Evolutionary conservation across 208 protist genomes (phyloP).

Genomic region (Borovskyia barvae): DNA sequence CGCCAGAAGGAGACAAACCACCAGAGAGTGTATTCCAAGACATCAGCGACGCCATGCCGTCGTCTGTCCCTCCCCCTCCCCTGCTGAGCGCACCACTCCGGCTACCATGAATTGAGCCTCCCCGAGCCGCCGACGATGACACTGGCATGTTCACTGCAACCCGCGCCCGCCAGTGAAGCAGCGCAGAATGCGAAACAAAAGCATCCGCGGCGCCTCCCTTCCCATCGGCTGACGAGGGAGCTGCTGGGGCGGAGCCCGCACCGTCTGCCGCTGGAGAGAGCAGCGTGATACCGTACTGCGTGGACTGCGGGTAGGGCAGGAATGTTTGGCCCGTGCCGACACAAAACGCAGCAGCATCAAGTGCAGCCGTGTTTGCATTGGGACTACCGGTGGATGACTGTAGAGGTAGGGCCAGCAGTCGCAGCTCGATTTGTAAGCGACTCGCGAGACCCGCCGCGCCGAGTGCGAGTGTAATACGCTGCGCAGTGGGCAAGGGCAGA

Average conservation of each 20-base stretch:
- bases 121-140: neutral
- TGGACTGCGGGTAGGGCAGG: constrained; percentile 1
- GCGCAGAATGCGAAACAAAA: neutral
- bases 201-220: neutral
- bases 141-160: constrained; percentile 4
- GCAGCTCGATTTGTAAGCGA: too few relatives aligned
- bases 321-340: constrained; percentile 5
- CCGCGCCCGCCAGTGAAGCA: constrained; percentile 19
- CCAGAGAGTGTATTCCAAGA: too few relatives aligned
- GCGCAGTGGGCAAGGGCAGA: constrained; percentile 16
- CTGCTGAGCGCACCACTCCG: too few relatives aligned
- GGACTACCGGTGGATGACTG: too few relatives aligned
- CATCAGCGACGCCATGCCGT: too few relatives aligned
- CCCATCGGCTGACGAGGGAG: neutral
- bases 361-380: neutral
- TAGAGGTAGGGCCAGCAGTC: too few relatives aligned
- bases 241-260: neutral
- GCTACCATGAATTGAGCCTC: too few relatives aligned
- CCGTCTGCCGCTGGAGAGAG: neutral
- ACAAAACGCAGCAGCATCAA: neutral
- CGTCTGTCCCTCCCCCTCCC: too few relatives aligned
- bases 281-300: constrained; percentile 4
- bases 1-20: too few relatives aligned
- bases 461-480: constrained; percentile 5
- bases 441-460: constrained; percentile 11